Base-by-base conservation (phyloP, 169 alveolate species). In the Plasmodium inui region DNA sequence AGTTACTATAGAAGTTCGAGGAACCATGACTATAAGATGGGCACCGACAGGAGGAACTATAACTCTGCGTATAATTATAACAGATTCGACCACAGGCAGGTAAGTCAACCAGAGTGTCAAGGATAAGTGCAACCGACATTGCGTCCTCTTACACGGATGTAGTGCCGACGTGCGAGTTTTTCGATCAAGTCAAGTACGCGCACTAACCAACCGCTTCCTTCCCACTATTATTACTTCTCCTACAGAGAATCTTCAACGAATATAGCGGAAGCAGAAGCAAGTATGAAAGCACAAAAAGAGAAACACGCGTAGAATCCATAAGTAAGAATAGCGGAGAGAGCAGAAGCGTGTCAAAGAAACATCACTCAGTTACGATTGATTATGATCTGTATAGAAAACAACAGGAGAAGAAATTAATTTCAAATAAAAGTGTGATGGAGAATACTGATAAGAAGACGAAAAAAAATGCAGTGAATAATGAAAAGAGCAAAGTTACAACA, bases 361-460 rank as follows among this genome's bases (percentile, higher is more conserved):
- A 89, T 17, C 83, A 89, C 28, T 57, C 94, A 57, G 84, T 89
- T 37, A 79, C 94, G 8, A 89, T 89, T 32, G 94, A 89, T 89
- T 89, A 71, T 61, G 94, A 89, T 67, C 32, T 89, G 32, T 89
- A 89, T 61, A 89, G 90, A 39, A 89, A 71, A 61, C 94, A 89
- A 37, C 94, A 89, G 82, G 94, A 89, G 53, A 89, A 79, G 57
- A 89, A 89, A 67, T 79, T 89, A 80, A 89, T 37, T 79, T 50
- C 85, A 1, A 85, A 53, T 9, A 85, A 76, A 74, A 73, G 0
- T 14, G 9, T 61, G 32, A 61, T 78, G 28, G 93, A 85, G n/a
- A 74, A 22, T 74, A 55, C 14, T 19, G 85, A 85, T 30, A 85
- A 55, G 79, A 85, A 85, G 55, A 74, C 57, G 53, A 85, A 85